Evolutionary conservation across 208 protist species (phyloP).

Genomic region (Angomonas ambiguus): DNA sequence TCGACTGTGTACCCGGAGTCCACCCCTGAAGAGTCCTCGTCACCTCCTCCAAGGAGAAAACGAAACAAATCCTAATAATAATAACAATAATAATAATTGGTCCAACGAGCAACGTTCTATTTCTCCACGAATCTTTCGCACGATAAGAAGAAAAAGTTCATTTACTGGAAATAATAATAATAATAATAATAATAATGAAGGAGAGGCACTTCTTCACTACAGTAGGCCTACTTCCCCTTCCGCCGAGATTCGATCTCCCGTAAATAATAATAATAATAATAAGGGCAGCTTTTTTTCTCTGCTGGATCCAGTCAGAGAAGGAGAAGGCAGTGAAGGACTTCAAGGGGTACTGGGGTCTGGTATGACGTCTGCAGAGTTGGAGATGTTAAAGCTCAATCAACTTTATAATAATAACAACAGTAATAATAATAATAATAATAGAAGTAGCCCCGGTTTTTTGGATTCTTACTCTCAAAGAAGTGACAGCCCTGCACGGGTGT

Average conservation of each 20-base stretch:
- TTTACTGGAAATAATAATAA: not conserved
- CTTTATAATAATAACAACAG: too few species aligned
- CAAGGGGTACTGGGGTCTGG: not conserved
- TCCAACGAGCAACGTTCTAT: too few species aligned
- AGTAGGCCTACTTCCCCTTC: not conserved
- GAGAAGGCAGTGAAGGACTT: not conserved
- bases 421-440: too few species aligned
- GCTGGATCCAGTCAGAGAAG: not conserved
- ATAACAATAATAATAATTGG: not conserved
- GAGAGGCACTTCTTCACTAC: not conserved
- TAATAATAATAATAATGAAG: conserved; percentile 7
- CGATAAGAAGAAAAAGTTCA: too few species aligned
- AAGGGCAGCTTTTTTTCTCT: too few species aligned
- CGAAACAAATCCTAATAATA: not conserved
- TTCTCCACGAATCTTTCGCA: too few species aligned
- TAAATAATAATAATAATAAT: conserved; percentile 4
- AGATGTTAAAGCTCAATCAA: too few species aligned
- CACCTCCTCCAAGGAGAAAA: not conserved
- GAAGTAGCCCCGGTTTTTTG: too few species aligned
- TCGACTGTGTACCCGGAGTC: not conserved
- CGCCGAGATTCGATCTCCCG: not conserved
- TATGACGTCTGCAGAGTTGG: too few species aligned
- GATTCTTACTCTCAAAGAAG: too few species aligned
- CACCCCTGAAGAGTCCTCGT: not conserved
- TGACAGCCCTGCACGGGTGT: too few species aligned